Base-by-base conservation (phyloP, 2,329 filamentous ascomycete species). In the Trichoderma lentiforme region DNA sequence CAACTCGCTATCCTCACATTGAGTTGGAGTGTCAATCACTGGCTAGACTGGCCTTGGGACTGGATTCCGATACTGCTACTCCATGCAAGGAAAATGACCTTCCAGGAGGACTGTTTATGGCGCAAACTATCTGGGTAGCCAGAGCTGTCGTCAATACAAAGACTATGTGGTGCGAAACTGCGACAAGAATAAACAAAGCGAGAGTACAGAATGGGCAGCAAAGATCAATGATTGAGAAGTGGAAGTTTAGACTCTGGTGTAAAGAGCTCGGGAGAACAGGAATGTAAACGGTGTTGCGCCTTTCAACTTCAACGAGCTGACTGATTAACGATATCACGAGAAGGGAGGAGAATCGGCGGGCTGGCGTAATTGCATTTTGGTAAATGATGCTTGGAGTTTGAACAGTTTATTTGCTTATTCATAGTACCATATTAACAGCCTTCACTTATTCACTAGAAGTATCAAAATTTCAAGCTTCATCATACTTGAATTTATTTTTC, bases 81-180 rank as follows among this genome's bases (percentile, higher is more conserved):
- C 24, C 32, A 8, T 15, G 30, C 21, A 39, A 28, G 30, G 47
- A 39, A 26, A 32, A 66, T n/a, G 47, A 28, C 30, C 64, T 57
- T 57, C 15, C 30, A 8, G 30, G 64, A 11, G 64, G 64, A 24
- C 64, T 66, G 4, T 66, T 66, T 21, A n/a, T 57, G 30, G 64
- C 47, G 30, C 64, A 66, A 57, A 66, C 64, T 9, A 32, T 66
- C 21, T 66, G 64, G 64, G 64, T 66, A 21, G 64, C 64, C 21
- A n/a, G 32, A 18, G 64, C 64, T 26, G 14, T 66, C 15, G n/a
- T 66, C 11, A 39, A 36, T 15, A 57, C 64, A 7, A 57, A 57
- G 64, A 15, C 4, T 21, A 26, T 66, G 8, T 66, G 64, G 64
- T 7, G 24, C 8, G 47, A 12, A 66, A 36, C 8, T 18, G 32